phyloP scores from a whole-genome alignment of 2,329 filamentous ascomycete genomes.

The Erysiphe neolycopersici region DNA sequence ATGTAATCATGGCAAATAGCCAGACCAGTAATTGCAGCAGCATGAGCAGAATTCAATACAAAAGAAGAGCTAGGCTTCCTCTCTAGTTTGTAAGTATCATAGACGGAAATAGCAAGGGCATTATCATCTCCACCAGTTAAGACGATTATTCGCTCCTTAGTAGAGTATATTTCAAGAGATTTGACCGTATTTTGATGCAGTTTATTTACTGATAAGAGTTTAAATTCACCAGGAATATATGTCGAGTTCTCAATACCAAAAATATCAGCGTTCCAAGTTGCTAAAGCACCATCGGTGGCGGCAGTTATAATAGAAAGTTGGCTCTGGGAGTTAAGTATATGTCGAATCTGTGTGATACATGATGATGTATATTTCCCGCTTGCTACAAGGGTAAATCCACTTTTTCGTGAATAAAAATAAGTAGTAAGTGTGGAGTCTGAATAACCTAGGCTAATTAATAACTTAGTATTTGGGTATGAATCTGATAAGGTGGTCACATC shows the following conservation, averaged over 20 bases:
- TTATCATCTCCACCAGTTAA: constrained; percentile 78
- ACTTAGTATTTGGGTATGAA: background rate
- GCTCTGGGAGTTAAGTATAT: constrained; percentile 16
- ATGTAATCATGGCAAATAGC: constrained; percentile 11
- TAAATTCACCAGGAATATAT: background rate
- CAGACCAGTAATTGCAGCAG: constrained; percentile 40
- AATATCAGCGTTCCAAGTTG: constrained; percentile 22
- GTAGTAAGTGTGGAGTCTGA: constrained; percentile 59
- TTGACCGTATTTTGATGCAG: constrained; percentile 72
- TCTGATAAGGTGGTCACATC: constrained; percentile 20
- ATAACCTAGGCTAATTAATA: constrained; percentile 44
- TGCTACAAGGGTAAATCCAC: constrained; percentile 23
- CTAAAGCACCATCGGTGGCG: constrained; percentile 57
- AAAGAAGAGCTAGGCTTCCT: background rate
- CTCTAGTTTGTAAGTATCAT: constrained; percentile 5
- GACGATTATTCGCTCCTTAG: constrained; percentile 21
- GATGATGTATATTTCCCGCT: constrained; percentile 37
- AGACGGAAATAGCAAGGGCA: constrained; percentile 33
- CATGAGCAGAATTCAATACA: constrained; percentile 33
- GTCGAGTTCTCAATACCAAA: background rate
- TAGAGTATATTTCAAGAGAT: constrained; percentile 20
- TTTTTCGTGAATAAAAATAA: constrained; percentile 19
- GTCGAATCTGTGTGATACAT: constrained; percentile 41
- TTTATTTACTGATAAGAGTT: constrained; percentile 12
- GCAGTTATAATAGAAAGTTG: constrained; percentile 28